Evolutionary conservation across 1,139 yeast genomes (phyloP).

Genomic region (Candida glucosophila): DNA sequence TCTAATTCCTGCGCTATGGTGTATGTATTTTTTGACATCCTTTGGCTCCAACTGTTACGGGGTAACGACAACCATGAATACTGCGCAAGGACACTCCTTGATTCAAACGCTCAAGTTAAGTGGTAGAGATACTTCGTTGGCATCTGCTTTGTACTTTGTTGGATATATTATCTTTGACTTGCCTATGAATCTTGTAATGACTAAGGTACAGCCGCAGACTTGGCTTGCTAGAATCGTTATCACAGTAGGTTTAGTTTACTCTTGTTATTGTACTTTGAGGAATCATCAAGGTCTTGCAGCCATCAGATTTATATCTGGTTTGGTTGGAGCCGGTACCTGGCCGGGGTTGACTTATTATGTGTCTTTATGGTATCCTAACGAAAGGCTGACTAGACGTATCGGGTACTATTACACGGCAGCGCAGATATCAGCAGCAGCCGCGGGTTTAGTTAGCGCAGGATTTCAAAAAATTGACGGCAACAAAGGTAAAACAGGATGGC

Average conservation of each 20-base stretch:
- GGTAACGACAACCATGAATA: slow-evolving; percentile 74
- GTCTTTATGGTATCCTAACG: slow-evolving; percentile 79
- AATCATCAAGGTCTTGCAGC: slow-evolving; percentile 59
- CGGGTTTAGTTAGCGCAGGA: slow-evolving; percentile 81
- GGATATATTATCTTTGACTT: slow-evolving; percentile 79
- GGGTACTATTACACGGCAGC: slow-evolving; percentile 92
- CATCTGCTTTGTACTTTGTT: slow-evolving; percentile 75
- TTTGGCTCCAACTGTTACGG: slow-evolving; percentile 77
- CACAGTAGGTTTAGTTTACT: slow-evolving; percentile 67
- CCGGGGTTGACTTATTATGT: slow-evolving; percentile 86
- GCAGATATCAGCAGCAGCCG: slow-evolving; percentile 77
- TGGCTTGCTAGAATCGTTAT: slow-evolving; percentile 78
- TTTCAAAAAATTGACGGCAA: slow-evolving; percentile 74
- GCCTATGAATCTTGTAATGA: slow-evolving; percentile 83
- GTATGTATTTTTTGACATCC: slow-evolving; percentile 68
- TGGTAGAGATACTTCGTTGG: slow-evolving; percentile 56
- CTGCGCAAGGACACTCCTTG: slow-evolving; percentile 54
- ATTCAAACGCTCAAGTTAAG: slow-evolving; percentile 42
- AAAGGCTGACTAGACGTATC: slow-evolving; percentile 67
- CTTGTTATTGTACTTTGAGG: slow-evolving; percentile 57
- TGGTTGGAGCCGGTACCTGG: slow-evolving; percentile 89
- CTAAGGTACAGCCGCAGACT: slow-evolving; percentile 73
- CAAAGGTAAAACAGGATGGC: slow-evolving; percentile 73
- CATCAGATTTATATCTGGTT: slow-evolving; percentile 64
- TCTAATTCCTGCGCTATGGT: slow-evolving; percentile 80